Percentiles rank a stretch among this genome's conserved stretches.
These are phyloP conservation scores for Orbilia ellipsospora DNA, from an alignment of 2,329 filamentous ascomycete genomes.

Conservation along the genomic window DNA sequence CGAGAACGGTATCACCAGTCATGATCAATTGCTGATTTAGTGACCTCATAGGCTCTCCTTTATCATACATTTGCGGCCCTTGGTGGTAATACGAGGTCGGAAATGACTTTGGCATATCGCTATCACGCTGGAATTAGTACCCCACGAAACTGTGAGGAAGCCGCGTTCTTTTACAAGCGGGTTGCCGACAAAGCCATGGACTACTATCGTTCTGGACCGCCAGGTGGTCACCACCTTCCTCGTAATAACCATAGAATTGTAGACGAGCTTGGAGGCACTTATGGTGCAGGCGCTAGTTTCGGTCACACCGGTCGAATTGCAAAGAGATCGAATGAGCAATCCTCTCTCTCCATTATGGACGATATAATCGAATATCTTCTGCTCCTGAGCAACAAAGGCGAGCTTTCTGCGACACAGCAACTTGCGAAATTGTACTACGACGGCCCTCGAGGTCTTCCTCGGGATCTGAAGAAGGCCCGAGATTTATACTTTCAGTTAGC, in stretches of 20 bases:
- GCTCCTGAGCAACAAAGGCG: constrained; percentile 87
- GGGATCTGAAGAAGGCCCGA: constrained; percentile 78
- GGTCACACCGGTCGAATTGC: constrained; percentile 87
- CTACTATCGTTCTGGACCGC: constrained; percentile 89
- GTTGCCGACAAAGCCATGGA: constrained; percentile 92
- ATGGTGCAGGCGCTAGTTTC: constrained; percentile 92
- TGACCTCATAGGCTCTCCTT: constrained; percentile 71
- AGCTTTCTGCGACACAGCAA: constrained; percentile 86
- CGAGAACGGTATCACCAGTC: neutral
- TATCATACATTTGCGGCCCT: constrained; percentile 95
- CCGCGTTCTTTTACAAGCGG: constrained; percentile 87
- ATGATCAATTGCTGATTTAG: constrained; percentile 1
- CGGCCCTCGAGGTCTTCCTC: constrained; percentile 78
- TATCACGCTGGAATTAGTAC: constrained; percentile 87
- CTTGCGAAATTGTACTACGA: constrained; percentile 90
- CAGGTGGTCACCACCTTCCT: constrained; percentile 82
- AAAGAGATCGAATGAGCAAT: constrained; percentile 74
- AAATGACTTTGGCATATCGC: constrained; percentile 93
- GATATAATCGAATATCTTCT: constrained; percentile 96
- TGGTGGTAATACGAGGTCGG: constrained; percentile 81
- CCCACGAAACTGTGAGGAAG: constrained; percentile 83
- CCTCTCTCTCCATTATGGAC: constrained; percentile 85
- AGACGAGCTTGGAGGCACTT: constrained; percentile 90
- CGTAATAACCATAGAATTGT: constrained; percentile 85
- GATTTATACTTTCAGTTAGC: constrained; percentile 84